phyloP scores from a whole-genome alignment of 2,329 filamentous ascomycete genomes.

The Leptographium lundbergii region DNA sequence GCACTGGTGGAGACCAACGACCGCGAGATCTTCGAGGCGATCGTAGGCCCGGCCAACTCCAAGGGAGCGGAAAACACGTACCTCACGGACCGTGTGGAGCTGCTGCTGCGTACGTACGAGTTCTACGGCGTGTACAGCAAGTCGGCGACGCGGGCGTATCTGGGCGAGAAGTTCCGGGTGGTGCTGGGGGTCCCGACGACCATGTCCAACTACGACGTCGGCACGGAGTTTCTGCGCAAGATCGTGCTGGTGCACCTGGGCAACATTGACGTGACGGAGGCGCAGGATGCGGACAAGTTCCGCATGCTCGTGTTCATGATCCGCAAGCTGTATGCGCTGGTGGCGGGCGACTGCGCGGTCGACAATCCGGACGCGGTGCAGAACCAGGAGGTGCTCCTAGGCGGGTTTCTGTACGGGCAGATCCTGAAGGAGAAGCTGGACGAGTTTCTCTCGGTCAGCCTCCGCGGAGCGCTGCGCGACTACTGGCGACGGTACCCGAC shows the following conservation, averaged over 20 bases:
- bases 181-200: constrained; percentile 76
- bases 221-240: constrained; percentile 79
- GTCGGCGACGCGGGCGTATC: constrained; percentile 68
- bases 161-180: constrained; percentile 83
- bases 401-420: constrained; percentile 88
- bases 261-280: constrained; percentile 68
- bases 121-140: constrained; percentile 73
- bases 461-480: constrained; percentile 42
- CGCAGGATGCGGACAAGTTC: constrained; percentile 86
- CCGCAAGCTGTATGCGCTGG: constrained; percentile 84
- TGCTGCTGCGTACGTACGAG: constrained; percentile 88
- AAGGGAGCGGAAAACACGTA: constrained; percentile 80
- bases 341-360: constrained; percentile 80
- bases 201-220: constrained; percentile 77
- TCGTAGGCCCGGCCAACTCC: constrained; percentile 66
- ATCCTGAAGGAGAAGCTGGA: constrained; percentile 91
- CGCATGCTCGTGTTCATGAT: constrained; percentile 92
- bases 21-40: constrained; percentile 85
- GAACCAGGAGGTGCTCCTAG: constrained; percentile 88
- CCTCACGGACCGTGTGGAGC: constrained; percentile 84
- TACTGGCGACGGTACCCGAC: constrained; percentile 42
- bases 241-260: constrained; percentile 88
- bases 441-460: constrained; percentile 56
- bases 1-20: constrained; percentile 93
- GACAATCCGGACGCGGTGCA: constrained; percentile 96